Conservation (phyloP, 345 rosid species). For the Microthlaspi erraticum region DNA sequence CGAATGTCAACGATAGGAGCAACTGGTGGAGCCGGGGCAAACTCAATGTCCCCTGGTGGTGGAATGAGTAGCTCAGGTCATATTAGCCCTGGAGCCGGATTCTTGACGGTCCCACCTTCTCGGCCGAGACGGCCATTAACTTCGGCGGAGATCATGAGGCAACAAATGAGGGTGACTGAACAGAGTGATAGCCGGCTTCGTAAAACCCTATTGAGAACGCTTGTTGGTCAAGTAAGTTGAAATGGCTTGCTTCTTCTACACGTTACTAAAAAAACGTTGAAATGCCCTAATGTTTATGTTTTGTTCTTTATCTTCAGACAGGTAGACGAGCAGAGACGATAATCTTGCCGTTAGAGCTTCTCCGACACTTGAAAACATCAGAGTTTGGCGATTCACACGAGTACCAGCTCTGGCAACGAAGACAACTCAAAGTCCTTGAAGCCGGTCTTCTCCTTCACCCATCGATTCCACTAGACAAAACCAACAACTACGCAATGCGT, state of each 20-base stretch:
- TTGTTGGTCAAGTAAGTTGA: constrained; percentile 85
- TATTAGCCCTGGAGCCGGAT: constrained; percentile 47
- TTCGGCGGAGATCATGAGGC: constrained; percentile 93
- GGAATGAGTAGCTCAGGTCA: constrained; percentile 26
- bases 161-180: constrained; percentile 91
- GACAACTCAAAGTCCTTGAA: constrained; percentile 81
- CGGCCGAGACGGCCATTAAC: constrained; percentile 78
- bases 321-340: constrained; percentile 87
- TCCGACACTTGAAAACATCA: constrained; percentile 78
- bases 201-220: constrained; percentile 84
- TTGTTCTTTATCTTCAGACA: constrained; percentile 49
- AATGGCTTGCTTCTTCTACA: constrained; percentile 11
- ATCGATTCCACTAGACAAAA: constrained; percentile 65
- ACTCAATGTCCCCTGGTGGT: constrained; percentile 58
- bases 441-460: constrained; percentile 80
- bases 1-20: constrained; percentile 56
- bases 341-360: constrained; percentile 86
- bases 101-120: constrained; percentile 50
- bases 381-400: constrained; percentile 75
- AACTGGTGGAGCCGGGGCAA: constrained; percentile 42
- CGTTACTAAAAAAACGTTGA: constrained; percentile 6
- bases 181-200: constrained; percentile 82
- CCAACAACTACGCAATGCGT: constrained; percentile 59
- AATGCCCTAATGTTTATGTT: neutral
- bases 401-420: constrained; percentile 82